Evolutionary conservation across 2,329 filamentous ascomycete species (phyloP), one percentile per base, ranked within the genome.

Genomic region (Dactylellina haptotyla): DNA sequence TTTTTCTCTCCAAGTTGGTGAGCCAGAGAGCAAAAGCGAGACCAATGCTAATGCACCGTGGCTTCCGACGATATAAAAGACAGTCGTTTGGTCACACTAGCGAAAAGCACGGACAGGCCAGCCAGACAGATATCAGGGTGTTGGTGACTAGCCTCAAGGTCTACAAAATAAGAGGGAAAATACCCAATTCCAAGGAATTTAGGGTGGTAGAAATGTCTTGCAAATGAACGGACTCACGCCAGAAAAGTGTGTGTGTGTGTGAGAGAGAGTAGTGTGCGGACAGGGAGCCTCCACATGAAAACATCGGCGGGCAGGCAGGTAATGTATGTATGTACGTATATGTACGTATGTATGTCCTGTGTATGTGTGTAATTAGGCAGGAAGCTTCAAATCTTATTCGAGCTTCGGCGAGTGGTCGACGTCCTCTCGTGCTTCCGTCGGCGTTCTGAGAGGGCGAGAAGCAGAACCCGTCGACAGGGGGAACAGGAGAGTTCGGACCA

Each of bases 61-160:
- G 48, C 37, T 39, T 34, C 48, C 50, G 61, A 56, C 41, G 41
- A 67, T 67, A 67, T 58, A 67, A 67, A 66, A 67, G 43, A 67
- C 53, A 51, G 53, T 67, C 43, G 53, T 20, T 45, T 28, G 30
- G 45, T 67, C 43, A 34, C 53, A 39, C 62, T 51, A 50, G 37
- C 25, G 30, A 28, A 20, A 57, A 46, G 63, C 63, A 66, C 63
- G 18, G 63, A 59, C 56, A 26, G 46, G 18, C 20, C 25, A 8
- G 26, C 16, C 23, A 34, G 10, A 20, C 18, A 45, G 41, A 9
- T 37, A 23, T n/a, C n/a, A n/a, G 26, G 10, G 20, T 4, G 26
- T 34, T 53, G 9, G 48, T 20, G 12, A n/a, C n/a, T n/a, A n/a
- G n/a, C n/a, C n/a, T n/a, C n/a, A n/a, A n/a, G n/a, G n/a, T n/a